Conservation (phyloP, 2,329 filamentous ascomycete genomes). For the Aspergillus novofumigatus region DNA sequence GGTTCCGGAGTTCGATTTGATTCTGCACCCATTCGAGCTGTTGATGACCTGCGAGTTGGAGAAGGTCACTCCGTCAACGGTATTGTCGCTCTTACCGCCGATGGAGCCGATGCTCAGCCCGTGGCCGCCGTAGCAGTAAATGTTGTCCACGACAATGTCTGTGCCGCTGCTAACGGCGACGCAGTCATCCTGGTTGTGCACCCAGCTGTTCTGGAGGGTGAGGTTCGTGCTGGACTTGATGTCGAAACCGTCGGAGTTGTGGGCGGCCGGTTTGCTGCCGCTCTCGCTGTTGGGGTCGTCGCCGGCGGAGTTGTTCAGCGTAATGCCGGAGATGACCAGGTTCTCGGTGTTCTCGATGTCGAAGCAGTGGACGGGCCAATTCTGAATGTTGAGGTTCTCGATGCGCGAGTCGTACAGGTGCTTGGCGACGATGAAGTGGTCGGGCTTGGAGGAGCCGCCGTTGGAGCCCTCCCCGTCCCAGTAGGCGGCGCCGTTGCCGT, state of each 20-base stretch:
- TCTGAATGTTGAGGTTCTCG: constrained; percentile 37
- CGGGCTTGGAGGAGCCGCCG: constrained; percentile 37
- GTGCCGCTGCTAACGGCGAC: constrained; percentile 28
- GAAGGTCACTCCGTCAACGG: constrained; percentile 50
- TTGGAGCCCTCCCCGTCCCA: constrained; percentile 48
- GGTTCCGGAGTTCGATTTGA: constrained; percentile 39
- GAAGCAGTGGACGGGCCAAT: constrained; percentile 41
- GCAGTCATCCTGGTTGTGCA: constrained; percentile 43
- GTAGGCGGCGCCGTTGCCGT: constrained; percentile 40
- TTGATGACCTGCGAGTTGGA: constrained; percentile 32
- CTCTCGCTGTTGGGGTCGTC: constrained; percentile 32
- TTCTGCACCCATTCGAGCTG: constrained; percentile 30
- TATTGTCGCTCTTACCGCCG: constrained; percentile 50
- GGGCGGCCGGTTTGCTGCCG: constrained; percentile 30
- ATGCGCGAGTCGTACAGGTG: constrained; percentile 38
- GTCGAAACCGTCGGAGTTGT: constrained; percentile 50
- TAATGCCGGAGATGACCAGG: constrained; percentile 34
- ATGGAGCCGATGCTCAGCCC: constrained; percentile 33
- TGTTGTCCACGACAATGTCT: constrained; percentile 20
- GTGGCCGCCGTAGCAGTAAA: constrained; percentile 38
- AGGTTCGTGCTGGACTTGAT: constrained; percentile 46
- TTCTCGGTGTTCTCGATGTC: constrained; percentile 31
- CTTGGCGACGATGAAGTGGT: constrained; percentile 40
- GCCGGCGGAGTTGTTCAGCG: constrained; percentile 38
- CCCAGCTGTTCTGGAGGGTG: constrained; percentile 40